Percentiles rank a stretch among this genome's conserved stretches.
These are phyloP conservation scores for Ophiostoma piceae DNA, from an alignment of 2,329 filamentous ascomycete genomes.

Conservation along the genomic window DNA sequence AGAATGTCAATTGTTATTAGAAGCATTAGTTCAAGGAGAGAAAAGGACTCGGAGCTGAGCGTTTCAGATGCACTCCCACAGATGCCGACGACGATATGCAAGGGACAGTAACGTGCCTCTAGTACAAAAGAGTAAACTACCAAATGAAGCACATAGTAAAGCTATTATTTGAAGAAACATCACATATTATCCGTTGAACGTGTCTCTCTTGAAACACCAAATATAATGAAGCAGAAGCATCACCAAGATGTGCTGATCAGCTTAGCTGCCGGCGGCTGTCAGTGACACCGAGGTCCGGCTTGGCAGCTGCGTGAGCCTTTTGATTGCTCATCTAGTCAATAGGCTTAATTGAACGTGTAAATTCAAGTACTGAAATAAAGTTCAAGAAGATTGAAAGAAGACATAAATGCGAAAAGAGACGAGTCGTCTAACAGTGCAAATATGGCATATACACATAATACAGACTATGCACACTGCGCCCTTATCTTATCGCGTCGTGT, in stretches of 20 bases:
- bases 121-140: too few species aligned
- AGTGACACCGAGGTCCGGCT: neutral
- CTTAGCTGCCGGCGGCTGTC: neutral
- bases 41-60: neutral
- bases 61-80: constrained; percentile 7
- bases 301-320: neutral
- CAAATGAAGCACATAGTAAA: too few species aligned
- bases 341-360: too few species aligned
- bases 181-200: neutral
- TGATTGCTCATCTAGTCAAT: too few species aligned
- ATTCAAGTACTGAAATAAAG: too few species aligned
- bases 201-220: neutral
- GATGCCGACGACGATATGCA: neutral
- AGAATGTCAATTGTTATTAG: neutral
- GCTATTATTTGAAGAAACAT: too few species aligned
- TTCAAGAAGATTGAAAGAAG: neutral
- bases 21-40: neutral
- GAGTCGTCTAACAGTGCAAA: neutral
- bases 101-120: neutral
- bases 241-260: neutral
- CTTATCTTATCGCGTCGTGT: neutral
- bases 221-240: neutral
- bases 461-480: neutral
- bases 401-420: neutral
- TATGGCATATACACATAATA: neutral